Evolutionary conservation across 2,329 filamentous ascomycete species (phyloP).

Genomic region (Scedosporium apiospermum): DNA sequence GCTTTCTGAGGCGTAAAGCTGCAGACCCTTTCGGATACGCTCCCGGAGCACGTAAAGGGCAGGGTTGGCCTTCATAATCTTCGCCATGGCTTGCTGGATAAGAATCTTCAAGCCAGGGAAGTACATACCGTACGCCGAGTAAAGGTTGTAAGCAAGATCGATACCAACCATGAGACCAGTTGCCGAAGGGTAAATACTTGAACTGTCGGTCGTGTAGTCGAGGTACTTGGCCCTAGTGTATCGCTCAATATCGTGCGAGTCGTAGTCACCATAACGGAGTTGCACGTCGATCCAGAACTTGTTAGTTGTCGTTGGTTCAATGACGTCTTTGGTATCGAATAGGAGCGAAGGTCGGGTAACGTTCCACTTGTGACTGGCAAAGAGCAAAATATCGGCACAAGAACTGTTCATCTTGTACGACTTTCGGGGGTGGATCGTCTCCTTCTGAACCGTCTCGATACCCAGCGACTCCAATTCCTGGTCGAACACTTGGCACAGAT

Average conservation of each 20-base stretch:
- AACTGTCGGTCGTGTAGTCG: conserved; percentile 96
- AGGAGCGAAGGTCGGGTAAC: conserved; percentile 87
- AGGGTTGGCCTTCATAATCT: conserved; percentile 99
- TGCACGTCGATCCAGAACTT: conserved; percentile 99
- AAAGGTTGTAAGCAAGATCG: conserved; percentile 94
- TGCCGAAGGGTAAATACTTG: conserved; percentile 95
- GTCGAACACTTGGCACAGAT: conserved; percentile 96
- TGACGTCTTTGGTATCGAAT: conserved; percentile 92
- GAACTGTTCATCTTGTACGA: conserved; percentile 99
- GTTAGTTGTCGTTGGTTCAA: conserved; percentile 89
- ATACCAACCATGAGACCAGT: conserved; percentile 97
- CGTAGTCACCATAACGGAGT: conserved; percentile 93
- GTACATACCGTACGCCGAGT: conserved; percentile 96
- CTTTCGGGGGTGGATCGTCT: conserved; percentile 97
- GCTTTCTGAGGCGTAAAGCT: conserved; percentile 95
- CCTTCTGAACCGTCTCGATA: conserved; percentile 96
- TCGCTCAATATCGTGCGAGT: conserved; percentile 96
- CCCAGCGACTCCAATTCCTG: conserved; percentile 92
- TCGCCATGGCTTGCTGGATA: conserved; percentile 96
- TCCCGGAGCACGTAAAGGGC: conserved; percentile 92
- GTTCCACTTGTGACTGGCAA: conserved; percentile 98
- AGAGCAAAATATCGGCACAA: conserved; percentile 92
- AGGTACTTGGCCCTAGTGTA: conserved; percentile 97
- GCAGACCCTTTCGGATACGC: conserved; percentile 95
- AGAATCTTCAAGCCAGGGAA: conserved; percentile 96